These are phyloP conservation scores for Rhizomucor pusillus DNA, from an alignment of 371 early-diverging fungal species.

Conservation along the genomic window DNA sequence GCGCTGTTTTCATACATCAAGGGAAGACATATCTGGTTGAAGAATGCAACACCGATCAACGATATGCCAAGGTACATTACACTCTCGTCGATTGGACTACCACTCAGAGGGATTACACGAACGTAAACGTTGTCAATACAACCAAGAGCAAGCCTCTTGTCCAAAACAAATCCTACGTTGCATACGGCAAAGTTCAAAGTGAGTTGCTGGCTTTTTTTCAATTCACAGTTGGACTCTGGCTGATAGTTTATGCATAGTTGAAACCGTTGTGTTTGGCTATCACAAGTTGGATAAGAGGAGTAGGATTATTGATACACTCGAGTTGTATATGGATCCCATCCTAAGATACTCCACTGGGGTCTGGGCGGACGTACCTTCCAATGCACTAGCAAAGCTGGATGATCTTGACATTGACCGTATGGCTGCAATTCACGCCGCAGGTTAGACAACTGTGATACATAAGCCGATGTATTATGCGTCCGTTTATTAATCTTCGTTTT, in stretches of 20 bases:
- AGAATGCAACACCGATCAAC: slow-evolving; percentile 50
- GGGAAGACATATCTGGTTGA: slow-evolving; percentile 54
- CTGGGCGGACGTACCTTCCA: slow-evolving; percentile 38
- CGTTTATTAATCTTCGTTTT: neutral
- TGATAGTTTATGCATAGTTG: slow-evolving; percentile 22
- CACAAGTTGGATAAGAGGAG: slow-evolving; percentile 43
- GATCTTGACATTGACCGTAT: slow-evolving; percentile 31
- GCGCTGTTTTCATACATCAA: slow-evolving; percentile 62
- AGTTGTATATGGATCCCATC: slow-evolving; percentile 51
- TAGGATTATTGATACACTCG: slow-evolving; percentile 42
- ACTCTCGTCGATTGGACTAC: slow-evolving; percentile 56
- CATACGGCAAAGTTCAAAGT: slow-evolving; percentile 38
- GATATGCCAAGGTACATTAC: slow-evolving; percentile 45
- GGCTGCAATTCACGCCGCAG: slow-evolving; percentile 47
- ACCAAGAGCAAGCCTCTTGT: neutral
- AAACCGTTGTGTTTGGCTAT: slow-evolving; percentile 58
- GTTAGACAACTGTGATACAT: slow-evolving; percentile 25
- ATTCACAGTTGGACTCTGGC: neutral
- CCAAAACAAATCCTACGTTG: slow-evolving; percentile 13
- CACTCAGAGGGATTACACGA: slow-evolving; percentile 46
- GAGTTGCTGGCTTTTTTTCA: neutral
- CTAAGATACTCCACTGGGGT: slow-evolving; percentile 33
- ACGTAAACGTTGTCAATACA: slow-evolving; percentile 46
- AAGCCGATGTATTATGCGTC: neutral
- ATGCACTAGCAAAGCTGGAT: slow-evolving; percentile 18